Evolutionary conservation across 129 eudicot genomes (phyloP), one percentile per base, ranked within the genome.

Genomic region (Centaurea solstitialis): DNA sequence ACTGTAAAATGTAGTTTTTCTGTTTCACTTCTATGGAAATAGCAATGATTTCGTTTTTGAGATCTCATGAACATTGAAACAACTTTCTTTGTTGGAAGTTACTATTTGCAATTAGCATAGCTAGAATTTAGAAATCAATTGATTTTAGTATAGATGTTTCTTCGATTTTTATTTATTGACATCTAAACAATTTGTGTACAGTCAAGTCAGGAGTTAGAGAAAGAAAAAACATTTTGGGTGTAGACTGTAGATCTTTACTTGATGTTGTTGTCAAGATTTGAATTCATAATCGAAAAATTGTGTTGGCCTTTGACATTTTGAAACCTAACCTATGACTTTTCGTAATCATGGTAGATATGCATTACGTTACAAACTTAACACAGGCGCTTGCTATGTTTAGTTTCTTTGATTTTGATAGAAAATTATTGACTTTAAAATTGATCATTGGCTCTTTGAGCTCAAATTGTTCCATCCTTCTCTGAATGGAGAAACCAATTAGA

Each of bases 21-120:
- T 28, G 9, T n/a, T 76, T 2, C 79, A 59, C 61, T n/a, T 76
- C 9, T 71, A 59, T 76, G 79, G 35, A 30, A 59, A 20, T 35
- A 18, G 57, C 35, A 4, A 26, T 59, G 20, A 37, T 76, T 59
- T 18, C 57, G 3, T 8, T 57, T 77, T 17, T 77, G 37, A 39
- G 64, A 23, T 13, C 15, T 6, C 59, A 38, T 37, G 21, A 64
- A 22, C 13, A 30, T 21, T 22, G 73, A 26, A 23, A 35, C 10
- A 15, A 15, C 5, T 17, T 53, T 6, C 41, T 41, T 39, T 9
- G 65, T 23, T 77, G 74, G 24, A 66, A 40, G 74, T 8, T 37
- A 37, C 26, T 70, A 17, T 70, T 33, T 69, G 23, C 23, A 37
- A 30, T 17, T 13, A 6, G 37, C 47, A 69, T 69, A 30, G 73